phyloP scores from a whole-genome alignment of 225 moss, liverwort and hornwort species.

The Marchantia polymorpha region DNA sequence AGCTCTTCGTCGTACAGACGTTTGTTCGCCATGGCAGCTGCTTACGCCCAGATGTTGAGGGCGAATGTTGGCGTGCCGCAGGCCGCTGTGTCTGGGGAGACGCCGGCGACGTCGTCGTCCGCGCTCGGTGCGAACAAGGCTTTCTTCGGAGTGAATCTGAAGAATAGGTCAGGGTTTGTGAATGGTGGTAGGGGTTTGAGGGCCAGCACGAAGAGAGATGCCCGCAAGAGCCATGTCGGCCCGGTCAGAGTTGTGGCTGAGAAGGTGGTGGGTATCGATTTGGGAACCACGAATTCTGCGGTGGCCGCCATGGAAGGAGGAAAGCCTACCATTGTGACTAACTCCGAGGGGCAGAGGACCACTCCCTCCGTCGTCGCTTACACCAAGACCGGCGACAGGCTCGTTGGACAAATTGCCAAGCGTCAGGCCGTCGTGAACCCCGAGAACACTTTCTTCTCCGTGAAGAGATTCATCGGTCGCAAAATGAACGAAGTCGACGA shows the following conservation, averaged over 20 bases:
- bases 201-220: slow-evolving; percentile 48
- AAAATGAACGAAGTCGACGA: slow-evolving; percentile 83
- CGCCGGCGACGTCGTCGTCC: slow-evolving; percentile 20
- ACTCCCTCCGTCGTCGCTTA: slow-evolving; percentile 95
- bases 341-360: slow-evolving; percentile 84
- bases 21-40: slow-evolving; percentile 38
- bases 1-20: neutral
- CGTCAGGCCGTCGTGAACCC: slow-evolving; percentile 97
- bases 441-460: slow-evolving; percentile 90
- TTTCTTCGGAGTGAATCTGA: slow-evolving; percentile 68
- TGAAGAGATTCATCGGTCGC: slow-evolving; percentile 93
- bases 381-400: slow-evolving; percentile 83
- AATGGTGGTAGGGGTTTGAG: slow-evolving; percentile 57
- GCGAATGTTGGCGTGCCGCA: slow-evolving; percentile 22
- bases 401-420: slow-evolving; percentile 97
- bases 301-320: slow-evolving; percentile 99
- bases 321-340: slow-evolving; percentile 94
- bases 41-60: slow-evolving; percentile 36
- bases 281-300: slow-evolving; percentile 95
- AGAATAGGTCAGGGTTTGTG: slow-evolving; percentile 56
- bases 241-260: slow-evolving; percentile 83
- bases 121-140: slow-evolving; percentile 53
- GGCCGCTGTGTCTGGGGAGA: slow-evolving; percentile 16
- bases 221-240: slow-evolving; percentile 40
- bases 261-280: slow-evolving; percentile 95